These are phyloP conservation scores for Begonia masoniana DNA, from an alignment of 306 rosid species.

Conservation along the genomic window DNA sequence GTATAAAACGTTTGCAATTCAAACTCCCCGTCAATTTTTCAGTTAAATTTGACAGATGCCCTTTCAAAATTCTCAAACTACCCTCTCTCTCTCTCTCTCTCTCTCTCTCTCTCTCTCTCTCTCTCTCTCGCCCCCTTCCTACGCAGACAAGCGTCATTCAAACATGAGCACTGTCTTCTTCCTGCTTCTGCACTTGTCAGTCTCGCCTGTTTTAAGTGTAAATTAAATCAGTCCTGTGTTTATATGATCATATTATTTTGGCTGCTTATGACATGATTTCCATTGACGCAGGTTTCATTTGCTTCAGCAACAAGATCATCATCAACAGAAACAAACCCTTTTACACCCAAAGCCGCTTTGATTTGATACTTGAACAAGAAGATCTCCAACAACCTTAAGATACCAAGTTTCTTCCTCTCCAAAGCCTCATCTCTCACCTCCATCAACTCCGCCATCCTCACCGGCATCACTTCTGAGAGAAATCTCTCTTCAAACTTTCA, in stretches of 20 bases:
- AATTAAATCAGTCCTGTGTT: neutral
- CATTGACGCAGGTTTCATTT: slow-evolving; percentile 27
- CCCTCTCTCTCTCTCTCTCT: no score
- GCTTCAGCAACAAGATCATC: slow-evolving; percentile 5
- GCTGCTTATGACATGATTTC: neutral
- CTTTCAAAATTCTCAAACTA: no score
- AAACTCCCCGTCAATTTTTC: no score
- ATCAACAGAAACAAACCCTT: slow-evolving; percentile 34
- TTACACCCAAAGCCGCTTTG: slow-evolving; percentile 58
- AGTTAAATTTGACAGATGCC: no score
- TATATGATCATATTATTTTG: neutral
- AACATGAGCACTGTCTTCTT: slow-evolving; percentile 24
- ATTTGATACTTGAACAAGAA: slow-evolving; percentile 61
- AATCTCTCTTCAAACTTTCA: slow-evolving; percentile 18
- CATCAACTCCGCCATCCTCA: slow-evolving; percentile 30
- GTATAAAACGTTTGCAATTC: no score
- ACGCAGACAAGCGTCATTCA: neutral
- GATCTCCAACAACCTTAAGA: slow-evolving; percentile 29
- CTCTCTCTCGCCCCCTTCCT: neutral
- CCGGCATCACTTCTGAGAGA: slow-evolving; percentile 20
- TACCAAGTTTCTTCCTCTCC: slow-evolving; percentile 44
- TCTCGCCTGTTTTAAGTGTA: slow-evolving; percentile 38
- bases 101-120: no score
- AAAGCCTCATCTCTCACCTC: slow-evolving; percentile 68
- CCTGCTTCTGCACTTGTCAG: slow-evolving; percentile 24